Evolutionary conservation across 176 grass and related monocot genomes (phyloP), one percentile per base, ranked within the genome.

Genomic region (Triticum monococcum): DNA sequence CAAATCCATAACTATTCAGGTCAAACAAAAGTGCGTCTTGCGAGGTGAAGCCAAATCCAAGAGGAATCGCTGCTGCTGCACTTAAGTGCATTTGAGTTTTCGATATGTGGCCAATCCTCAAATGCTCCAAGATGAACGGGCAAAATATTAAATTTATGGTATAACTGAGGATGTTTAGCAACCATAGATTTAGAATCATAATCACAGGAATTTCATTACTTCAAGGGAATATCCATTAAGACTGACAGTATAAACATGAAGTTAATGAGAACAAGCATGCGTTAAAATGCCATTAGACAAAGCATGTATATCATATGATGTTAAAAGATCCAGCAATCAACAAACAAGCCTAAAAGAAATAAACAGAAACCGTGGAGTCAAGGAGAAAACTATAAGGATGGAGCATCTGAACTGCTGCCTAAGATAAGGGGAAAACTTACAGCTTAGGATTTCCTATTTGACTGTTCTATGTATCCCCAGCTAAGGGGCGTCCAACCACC

Each of bases 231-330:
- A 78, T 54, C 48, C 8, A 86, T 32, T 67, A 75, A 59, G 36
- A 76, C 57, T 65, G 18, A 56, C 12, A 79, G 12, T 30, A 20
- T 25, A 45, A 8, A 20, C 31, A 78, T 37, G 26, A 26, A 66
- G 52, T 30, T 25, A 64, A 52, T 40, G 8, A 81, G 16, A 67
- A 69, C 9, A 69, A 30, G 8, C 9, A 54, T 30, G 26, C 14
- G 12, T 48, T 64, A 72, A 40, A 77, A 33, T 90, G 23, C 57
- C 46, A 71, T 41, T 25, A 79, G 20, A 83, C 4, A 48, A 86
- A 56, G 40, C 60, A 75, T 46, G 17, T 63, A 63, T 71, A 63
- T 12, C 25, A 77, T 35, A 64, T 71, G 56, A 62, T 79, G 60
- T 48, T 54, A 84, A 48, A 78, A 63, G 22, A 46, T 22, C 30